A percentile compares a stretch with the other conserved stretches of the same genome.
Conservation (phyloP, 1,284 basidiomycete genomes). For the Boletus semigastroideus region DNA sequence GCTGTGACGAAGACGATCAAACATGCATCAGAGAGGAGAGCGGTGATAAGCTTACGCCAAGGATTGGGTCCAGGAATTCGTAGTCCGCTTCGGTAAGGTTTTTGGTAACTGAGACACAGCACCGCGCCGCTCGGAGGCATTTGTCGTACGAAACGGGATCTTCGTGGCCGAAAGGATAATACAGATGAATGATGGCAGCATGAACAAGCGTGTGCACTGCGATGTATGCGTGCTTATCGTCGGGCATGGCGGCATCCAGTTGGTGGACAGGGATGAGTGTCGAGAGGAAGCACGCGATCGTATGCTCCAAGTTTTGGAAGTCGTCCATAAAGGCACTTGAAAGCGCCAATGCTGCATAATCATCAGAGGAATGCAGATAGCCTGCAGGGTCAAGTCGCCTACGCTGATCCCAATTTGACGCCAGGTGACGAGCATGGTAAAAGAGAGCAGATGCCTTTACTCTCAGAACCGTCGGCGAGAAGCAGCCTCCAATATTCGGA, state of each 20-base stretch:
- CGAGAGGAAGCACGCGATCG: slow-evolving; percentile 58
- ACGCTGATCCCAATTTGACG: slow-evolving; percentile 61
- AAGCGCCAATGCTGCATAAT: slow-evolving; percentile 40
- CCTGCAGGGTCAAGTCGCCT: slow-evolving; percentile 30
- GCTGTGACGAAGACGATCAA: slow-evolving; percentile 38
- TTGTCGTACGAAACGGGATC: slow-evolving; percentile 63
- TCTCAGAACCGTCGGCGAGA: slow-evolving; percentile 60
- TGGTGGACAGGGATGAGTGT: slow-evolving; percentile 65
- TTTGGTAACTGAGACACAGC: slow-evolving; percentile 57
- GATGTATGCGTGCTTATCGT: slow-evolving; percentile 60
- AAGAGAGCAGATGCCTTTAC: slow-evolving; percentile 75
- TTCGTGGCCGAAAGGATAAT: slow-evolving; percentile 59
- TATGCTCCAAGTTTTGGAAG: slow-evolving; percentile 59
- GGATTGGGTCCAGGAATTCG: slow-evolving; percentile 68
- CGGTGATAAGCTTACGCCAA: slow-evolving; percentile 53
- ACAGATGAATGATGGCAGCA: slow-evolving; percentile 65
- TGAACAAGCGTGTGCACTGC: slow-evolving; percentile 65
- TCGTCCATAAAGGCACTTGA: slow-evolving; percentile 53
- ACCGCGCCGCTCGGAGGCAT: slow-evolving; percentile 58
- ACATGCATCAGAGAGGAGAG: slow-evolving; percentile 4
- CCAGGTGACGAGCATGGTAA: slow-evolving; percentile 60
- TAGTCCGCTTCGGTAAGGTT: slow-evolving; percentile 63
- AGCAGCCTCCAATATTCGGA: slow-evolving; percentile 48
- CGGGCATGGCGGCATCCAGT: slow-evolving; percentile 52
- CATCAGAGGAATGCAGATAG: slow-evolving; percentile 16